Evolutionary conservation across 2,329 filamentous ascomycete genomes (phyloP).

Genomic region (Ploettnerulaceae sp.): DNA sequence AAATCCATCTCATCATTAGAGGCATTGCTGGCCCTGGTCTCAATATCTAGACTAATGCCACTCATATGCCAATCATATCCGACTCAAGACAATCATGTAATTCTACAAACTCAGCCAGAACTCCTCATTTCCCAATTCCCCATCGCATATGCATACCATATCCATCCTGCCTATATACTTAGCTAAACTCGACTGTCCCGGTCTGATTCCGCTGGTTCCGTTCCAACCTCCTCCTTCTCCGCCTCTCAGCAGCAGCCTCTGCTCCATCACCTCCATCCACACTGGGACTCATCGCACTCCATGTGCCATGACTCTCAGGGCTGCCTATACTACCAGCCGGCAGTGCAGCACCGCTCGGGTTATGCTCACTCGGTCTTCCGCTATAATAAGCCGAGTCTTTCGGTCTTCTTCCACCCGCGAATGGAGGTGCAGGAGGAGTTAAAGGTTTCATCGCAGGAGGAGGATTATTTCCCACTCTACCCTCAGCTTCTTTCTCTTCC

Average conservation of each 20-base stretch:
- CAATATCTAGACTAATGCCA: neutral
- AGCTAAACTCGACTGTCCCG: slow-evolving; percentile 25
- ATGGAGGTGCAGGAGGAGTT: slow-evolving; percentile 52
- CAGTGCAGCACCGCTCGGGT: slow-evolving; percentile 9
- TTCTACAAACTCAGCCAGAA: slow-evolving; percentile 6
- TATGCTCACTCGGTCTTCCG: slow-evolving; percentile 37
- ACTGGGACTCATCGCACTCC: slow-evolving; percentile 33
- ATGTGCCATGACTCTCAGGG: slow-evolving; percentile 32
- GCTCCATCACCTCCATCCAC: slow-evolving; percentile 31
- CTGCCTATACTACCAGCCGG: slow-evolving; percentile 25
- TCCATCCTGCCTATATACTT: no score
- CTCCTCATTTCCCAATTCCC: slow-evolving; percentile 2
- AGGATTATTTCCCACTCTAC: slow-evolving; percentile 27
- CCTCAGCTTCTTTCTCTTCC: slow-evolving; percentile 44
- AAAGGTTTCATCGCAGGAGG: slow-evolving; percentile 39
- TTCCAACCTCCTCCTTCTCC: slow-evolving; percentile 52
- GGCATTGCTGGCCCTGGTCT: slow-evolving; percentile 1
- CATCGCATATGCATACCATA: neutral
- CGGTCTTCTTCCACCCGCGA: slow-evolving; percentile 45
- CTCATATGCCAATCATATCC: neutral
- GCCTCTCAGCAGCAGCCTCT: slow-evolving; percentile 44
- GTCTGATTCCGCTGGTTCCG: slow-evolving; percentile 33
- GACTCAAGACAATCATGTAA: neutral
- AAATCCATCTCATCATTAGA: slow-evolving; percentile 6
- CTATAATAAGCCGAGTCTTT: slow-evolving; percentile 62